Percentiles rank a stretch among this genome's conserved stretches.
Evolutionary conservation across 805 yeast species (phyloP).

Genomic region (Yarrowia alimentaria): DNA sequence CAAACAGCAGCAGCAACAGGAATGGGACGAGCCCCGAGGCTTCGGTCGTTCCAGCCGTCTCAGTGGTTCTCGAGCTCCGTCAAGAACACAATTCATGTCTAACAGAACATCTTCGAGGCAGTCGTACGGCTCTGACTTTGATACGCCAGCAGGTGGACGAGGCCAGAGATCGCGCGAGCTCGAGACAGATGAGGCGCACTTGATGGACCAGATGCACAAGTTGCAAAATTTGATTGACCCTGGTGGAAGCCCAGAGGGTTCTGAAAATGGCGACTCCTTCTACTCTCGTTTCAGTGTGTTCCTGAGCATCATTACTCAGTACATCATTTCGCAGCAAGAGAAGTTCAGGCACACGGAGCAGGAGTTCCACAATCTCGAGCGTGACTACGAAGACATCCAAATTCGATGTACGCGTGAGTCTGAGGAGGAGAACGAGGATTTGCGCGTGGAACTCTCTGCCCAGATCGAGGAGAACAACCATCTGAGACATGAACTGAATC

Average conservation of each 20-base stretch:
- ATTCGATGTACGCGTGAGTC: conserved; percentile 2
- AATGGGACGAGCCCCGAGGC: conserved; percentile 2
- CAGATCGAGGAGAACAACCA: conserved; percentile 13
- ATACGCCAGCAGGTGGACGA: neutral
- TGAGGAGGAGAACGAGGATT: conserved; percentile 4
- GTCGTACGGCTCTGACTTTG: conserved; percentile 5
- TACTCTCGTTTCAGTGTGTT: conserved; percentile 6
- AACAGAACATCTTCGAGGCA: conserved; percentile 17
- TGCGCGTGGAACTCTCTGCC: conserved; percentile 2
- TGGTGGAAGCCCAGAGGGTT: neutral
- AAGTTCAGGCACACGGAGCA: conserved; percentile 15
- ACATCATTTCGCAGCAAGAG: conserved; percentile 9
- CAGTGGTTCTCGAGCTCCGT: conserved; percentile 14
- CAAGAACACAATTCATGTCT: neutral
- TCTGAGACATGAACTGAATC: conserved; percentile 5
- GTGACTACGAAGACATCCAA: conserved; percentile 21
- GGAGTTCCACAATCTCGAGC: conserved; percentile 22
- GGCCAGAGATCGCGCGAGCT: neutral
- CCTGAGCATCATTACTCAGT: conserved; percentile 11
- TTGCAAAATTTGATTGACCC: conserved; percentile 13
- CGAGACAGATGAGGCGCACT: conserved; percentile 13
- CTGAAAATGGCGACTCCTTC: conserved; percentile 8
- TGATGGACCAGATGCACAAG: conserved; percentile 24
- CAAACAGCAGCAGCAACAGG: conserved; percentile 13
- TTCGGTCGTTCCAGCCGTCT: conserved; percentile 14